A percentile compares a stretch with the other conserved stretches of the same genome.
phyloP scores from a whole-genome alignment of 177 flowering plant genomes.

The Tripterygium wilfordii region DNA sequence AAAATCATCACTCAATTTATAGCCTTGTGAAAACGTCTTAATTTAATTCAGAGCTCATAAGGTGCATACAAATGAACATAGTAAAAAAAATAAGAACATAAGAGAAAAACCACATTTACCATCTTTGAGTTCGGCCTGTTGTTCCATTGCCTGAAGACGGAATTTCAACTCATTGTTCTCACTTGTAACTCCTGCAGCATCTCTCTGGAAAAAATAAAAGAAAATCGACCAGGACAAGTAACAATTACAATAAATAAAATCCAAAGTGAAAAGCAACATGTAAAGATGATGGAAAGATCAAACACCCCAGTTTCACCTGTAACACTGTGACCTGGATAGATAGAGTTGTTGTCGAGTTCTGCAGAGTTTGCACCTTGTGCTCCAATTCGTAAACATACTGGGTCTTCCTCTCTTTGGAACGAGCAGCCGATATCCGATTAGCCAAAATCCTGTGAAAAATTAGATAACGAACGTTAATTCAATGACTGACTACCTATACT shows the following conservation, averaged over 20 bases:
- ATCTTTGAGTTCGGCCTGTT: conserved; percentile 89
- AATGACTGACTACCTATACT: background rate
- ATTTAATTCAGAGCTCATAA: background rate
- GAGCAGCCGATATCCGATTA: conserved; percentile 56
- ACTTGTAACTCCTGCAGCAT: conserved; percentile 61
- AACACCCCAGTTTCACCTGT: conserved; percentile 43
- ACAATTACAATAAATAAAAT: background rate
- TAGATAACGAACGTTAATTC: background rate
- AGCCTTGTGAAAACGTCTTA: too few relatives aligned
- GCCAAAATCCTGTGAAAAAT: conserved; percentile 63
- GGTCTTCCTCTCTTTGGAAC: conserved; percentile 91
- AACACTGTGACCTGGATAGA: conserved; percentile 76
- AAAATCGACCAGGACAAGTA: background rate
- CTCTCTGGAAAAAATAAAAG: conserved; percentile 47
- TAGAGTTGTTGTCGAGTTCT: conserved; percentile 40
- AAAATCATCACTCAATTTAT: too few relatives aligned
- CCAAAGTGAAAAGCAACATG: background rate
- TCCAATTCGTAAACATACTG: conserved; percentile 83
- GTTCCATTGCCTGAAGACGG: conserved; percentile 95
- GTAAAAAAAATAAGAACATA: background rate
- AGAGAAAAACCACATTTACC: conserved; percentile 36
- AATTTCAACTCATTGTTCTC: conserved; percentile 86
- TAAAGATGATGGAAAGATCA: background rate
- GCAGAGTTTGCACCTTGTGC: conserved; percentile 88
- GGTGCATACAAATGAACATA: background rate